These are phyloP conservation scores for Lasiosphaeris hirsuta DNA, from an alignment of 495 filamentous ascomycete genomes.

Conservation along the genomic window DNA sequence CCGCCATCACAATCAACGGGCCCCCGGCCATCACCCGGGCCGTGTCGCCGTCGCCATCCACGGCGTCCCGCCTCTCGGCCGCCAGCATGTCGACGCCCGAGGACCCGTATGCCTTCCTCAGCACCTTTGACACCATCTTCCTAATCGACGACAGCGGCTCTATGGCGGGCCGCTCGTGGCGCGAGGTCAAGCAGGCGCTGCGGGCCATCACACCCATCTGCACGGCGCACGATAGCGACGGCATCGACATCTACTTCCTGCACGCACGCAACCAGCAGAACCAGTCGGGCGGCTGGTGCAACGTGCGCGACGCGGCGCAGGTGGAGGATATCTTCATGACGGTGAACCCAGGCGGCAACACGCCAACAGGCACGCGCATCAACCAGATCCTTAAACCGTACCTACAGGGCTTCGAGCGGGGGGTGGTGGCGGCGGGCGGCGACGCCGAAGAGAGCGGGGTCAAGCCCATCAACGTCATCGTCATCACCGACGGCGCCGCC, in stretches of 20 bases:
- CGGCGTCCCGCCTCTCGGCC: slow-evolving; percentile 19
- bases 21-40: not conserved
- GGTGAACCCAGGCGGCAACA: slow-evolving; percentile 63
- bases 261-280: slow-evolving; percentile 50
- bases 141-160: slow-evolving; percentile 89
- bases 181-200: slow-evolving; percentile 69
- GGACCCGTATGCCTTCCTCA: slow-evolving; percentile 77
- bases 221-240: slow-evolving; percentile 76
- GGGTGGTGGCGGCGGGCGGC: slow-evolving; percentile 31
- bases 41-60: slow-evolving; percentile 23
- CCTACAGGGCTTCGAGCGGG: slow-evolving; percentile 35
- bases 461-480: slow-evolving; percentile 90
- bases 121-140: slow-evolving; percentile 87
- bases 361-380: slow-evolving; percentile 73
- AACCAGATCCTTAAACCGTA: slow-evolving; percentile 74
- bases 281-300: slow-evolving; percentile 25
- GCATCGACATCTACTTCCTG: slow-evolving; percentile 93
- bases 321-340: slow-evolving; percentile 21
- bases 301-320: slow-evolving; percentile 5
- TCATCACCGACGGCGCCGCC: slow-evolving; percentile 87
- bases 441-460: slow-evolving; percentile 46
- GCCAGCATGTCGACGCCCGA: slow-evolving; percentile 39
- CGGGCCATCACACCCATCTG: slow-evolving; percentile 80
- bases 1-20: slow-evolving; percentile 16
- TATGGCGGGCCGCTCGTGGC: slow-evolving; percentile 80